Evolutionary conservation across 495 filamentous ascomycete genomes (phyloP).

Genomic region (Choiromyces venosus): DNA sequence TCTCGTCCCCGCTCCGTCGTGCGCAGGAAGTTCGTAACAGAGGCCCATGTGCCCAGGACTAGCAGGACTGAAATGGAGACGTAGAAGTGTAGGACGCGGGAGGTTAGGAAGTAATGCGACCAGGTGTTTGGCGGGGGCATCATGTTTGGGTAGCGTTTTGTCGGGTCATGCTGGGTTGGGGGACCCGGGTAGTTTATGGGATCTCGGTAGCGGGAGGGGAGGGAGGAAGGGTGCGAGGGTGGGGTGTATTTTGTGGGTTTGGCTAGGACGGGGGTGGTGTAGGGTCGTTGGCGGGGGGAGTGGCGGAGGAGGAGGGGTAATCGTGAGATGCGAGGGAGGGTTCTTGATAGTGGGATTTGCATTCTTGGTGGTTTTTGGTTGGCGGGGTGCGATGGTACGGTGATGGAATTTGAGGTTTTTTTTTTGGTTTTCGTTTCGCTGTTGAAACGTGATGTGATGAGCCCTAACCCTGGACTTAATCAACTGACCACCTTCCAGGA

Average conservation of each 20-base stretch:
- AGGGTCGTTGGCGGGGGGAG: not conserved
- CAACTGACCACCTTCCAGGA: not conserved
- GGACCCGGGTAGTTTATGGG: conserved; percentile 39
- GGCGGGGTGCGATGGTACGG: not conserved
- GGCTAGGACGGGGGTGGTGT: conserved; percentile 17
- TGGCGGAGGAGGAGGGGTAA: not conserved
- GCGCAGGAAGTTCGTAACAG: conserved; percentile 29
- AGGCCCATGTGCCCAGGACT: conserved; percentile 21
- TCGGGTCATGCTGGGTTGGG: conserved; percentile 20
- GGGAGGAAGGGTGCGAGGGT: conserved; percentile 34
- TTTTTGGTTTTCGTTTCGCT: not conserved
- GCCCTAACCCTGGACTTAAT: not conserved
- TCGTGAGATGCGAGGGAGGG: not conserved
- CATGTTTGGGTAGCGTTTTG: conserved; percentile 35
- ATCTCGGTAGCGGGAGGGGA: conserved; percentile 20
- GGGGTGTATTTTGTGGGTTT: conserved; percentile 40
- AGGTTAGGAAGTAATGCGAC: conserved; percentile 33
- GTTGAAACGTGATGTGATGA: not conserved
- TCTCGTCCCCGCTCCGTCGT: conserved; percentile 21
- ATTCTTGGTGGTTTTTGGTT: not conserved
- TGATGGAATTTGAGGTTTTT: not conserved
- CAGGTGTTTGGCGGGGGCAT: conserved; percentile 39
- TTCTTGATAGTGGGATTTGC: not conserved
- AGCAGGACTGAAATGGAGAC: conserved; percentile 37
- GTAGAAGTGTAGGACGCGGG: conserved; percentile 41